Evolutionary conservation across 2,329 filamentous ascomycete species (phyloP).

Genomic region (Mollisiaceae sp.): DNA sequence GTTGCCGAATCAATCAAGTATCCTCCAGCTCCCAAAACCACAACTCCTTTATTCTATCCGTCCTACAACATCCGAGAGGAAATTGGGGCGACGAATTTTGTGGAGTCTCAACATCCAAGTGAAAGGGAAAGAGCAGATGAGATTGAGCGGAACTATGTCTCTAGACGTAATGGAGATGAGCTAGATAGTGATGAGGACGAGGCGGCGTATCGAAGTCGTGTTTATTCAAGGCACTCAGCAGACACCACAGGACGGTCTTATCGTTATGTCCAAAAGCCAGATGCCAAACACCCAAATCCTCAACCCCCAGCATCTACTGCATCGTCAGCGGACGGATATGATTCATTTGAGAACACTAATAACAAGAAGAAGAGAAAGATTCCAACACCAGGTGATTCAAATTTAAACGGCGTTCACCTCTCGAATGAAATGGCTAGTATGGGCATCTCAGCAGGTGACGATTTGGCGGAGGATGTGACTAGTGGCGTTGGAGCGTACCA

Average conservation of each 20-base stretch:
- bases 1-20: conserved; percentile 82
- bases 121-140: conserved; percentile 41
- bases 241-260: conserved; percentile 51
- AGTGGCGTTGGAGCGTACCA: conserved; percentile 57
- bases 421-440: conserved; percentile 69
- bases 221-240: conserved; percentile 54
- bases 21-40: conserved; percentile 74
- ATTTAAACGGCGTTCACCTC: conserved; percentile 48
- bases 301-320: conserved; percentile 70
- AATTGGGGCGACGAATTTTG: conserved; percentile 39
- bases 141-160: conserved; percentile 43
- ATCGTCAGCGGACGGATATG: conserved; percentile 84
- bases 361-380: conserved; percentile 99
- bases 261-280: conserved; percentile 51
- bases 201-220: conserved; percentile 39
- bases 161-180: conserved; percentile 59
- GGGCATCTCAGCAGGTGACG: conserved; percentile 58
- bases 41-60: conserved; percentile 78
- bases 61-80: conserved; percentile 51
- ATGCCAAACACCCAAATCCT: conserved; percentile 53
- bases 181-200: conserved; percentile 66
- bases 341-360: conserved; percentile 97
- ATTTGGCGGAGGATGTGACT: conserved; percentile 48
- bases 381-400: conserved; percentile 79
- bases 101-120: conserved; percentile 39